Evolutionary conservation across 257 asterid genomes (phyloP).

Genomic region (Schizonepeta tenuifolia): DNA sequence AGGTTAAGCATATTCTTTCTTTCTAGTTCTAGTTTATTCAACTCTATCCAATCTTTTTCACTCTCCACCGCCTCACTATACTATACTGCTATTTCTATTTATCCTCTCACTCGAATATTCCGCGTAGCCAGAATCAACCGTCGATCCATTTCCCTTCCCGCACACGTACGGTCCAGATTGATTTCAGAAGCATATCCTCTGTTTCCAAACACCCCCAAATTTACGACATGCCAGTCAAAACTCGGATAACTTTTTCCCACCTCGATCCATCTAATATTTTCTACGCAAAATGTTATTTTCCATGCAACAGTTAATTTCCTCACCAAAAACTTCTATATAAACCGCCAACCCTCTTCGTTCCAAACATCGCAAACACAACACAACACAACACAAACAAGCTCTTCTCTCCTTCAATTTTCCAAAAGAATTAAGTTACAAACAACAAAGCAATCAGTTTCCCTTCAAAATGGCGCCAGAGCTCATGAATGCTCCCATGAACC

Average conservation of each 20-base stretch:
- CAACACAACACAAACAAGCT: not conserved
- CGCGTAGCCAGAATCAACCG: not conserved
- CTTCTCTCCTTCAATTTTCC: not conserved
- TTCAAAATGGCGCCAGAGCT: slow-evolving; percentile 44
- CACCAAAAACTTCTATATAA: slow-evolving; percentile 29
- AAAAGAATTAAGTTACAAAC: not conserved
- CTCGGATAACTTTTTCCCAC: not conserved
- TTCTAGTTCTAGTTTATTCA: slow-evolving; percentile 12
- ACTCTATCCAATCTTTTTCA: not conserved
- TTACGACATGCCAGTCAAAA: not conserved
- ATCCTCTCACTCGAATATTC: slow-evolving; percentile 11
- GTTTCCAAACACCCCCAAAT: not conserved
- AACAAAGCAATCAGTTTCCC: too few species aligned
- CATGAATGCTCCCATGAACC: slow-evolving; percentile 24
- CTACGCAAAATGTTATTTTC: not conserved
- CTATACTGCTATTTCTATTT: not conserved
- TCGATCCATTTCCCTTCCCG: not conserved
- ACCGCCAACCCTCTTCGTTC: not conserved
- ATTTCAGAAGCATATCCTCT: not conserved
- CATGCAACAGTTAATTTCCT: slow-evolving; percentile 4
- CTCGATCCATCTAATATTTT: not conserved
- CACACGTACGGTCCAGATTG: slow-evolving; percentile 28
- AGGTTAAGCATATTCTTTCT: slow-evolving; percentile 13
- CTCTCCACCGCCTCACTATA: slow-evolving; percentile 31
- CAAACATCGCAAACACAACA: not conserved